Evolutionary conservation across 768 basidiomycete species (phyloP), one percentile per base, ranked within the genome.

Genomic region (Phanerochaete carnosa): DNA sequence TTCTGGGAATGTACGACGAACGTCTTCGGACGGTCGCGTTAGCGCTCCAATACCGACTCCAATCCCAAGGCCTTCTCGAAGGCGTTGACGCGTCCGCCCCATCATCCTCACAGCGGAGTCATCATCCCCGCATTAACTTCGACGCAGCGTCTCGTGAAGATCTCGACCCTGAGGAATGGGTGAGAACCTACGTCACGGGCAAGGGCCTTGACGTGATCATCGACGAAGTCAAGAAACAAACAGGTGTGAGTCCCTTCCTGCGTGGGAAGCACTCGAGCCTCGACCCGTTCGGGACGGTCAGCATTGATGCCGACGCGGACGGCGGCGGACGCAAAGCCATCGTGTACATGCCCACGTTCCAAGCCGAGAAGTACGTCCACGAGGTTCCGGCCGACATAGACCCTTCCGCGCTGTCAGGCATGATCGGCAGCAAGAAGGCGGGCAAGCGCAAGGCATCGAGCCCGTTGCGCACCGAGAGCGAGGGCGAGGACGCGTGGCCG

Each of bases 221-320:
- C 45, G 79, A 82, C 57, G 73, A 79, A 43, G 76, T 80, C 61
- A 81, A 81, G 69, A 80, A 80, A 62, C 74, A 75, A 28, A 80
- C 76, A 0, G 80, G 79, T 26, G 70, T 72, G 25, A 79, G 78
- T 57, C 80, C 77, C 51, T 81, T 82, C 69, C 72, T 83, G 49
- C 75, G 81, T 50, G 80, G 81, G 39, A 80, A 80, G 62, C 79
- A 81, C 57, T 81, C 79, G 28, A 79, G 78, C 64, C 73, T 83
- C 51, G 80, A 80, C 63, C 78, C 80, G 2, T 80, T 80, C 62
- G 80, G 79, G 39, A 74, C 77, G 23, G 72, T 73, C 11, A 72
- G 70, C 59, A 66, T 65, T 58, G 78, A 75, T 55, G 73, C 69
- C 57, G 78, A 73, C 29, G 65, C 64, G 0, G 72, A 69, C 39